Evolutionary conservation across 345 rosid species (phyloP), one percentile per base, ranked within the genome.

Genomic region (Populus alba): DNA sequence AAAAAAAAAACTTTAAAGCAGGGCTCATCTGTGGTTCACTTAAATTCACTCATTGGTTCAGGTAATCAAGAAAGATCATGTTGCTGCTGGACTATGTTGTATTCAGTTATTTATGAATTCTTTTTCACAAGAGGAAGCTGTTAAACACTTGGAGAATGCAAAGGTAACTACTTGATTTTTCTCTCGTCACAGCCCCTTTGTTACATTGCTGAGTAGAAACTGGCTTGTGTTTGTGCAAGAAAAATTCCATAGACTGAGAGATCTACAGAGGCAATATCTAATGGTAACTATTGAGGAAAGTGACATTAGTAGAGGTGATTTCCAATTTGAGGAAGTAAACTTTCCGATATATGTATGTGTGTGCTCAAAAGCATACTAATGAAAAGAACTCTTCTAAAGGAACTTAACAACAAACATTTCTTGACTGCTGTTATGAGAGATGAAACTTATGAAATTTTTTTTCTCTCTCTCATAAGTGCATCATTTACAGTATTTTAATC

Each of bases 21-120:
- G 55, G 37, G 27, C 47, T 67, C 23, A 33, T 41, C 23, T 7
- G 8, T 68, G 68, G 61, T 67, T 27, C 59, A 67, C n/a, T 53
- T 51, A 7, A 78, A 29, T 55, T 67, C 53, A 29, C 13, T 75
- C 23, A 66, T 72, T 79, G 79, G 72, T 86, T 78, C 83, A 95
- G 98, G 98, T 95, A 70, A 92, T 93, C 80, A 95, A 92, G 88
- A 93, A 91, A 89, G 99, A 95, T 74, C 92, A 92, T 80, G 92
- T 90, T 8, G 94, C 98, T 71, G 97, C 99, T 84, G 99, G 99
- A 72, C 92, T 93, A 53, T 95, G 97, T 86, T 91, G 97, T 81
- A 89, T 93, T 79, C 99, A 95, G 84, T 84, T 93, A 78, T 95
- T 95, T 75, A 91, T 93, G 96, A 91, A 90, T 89, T 93, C 97